Percentiles rank a stretch among this genome's conserved stretches.
Conservation (phyloP, 2,329 filamentous ascomycete genomes). For the Aureobasidium musti region DNA sequence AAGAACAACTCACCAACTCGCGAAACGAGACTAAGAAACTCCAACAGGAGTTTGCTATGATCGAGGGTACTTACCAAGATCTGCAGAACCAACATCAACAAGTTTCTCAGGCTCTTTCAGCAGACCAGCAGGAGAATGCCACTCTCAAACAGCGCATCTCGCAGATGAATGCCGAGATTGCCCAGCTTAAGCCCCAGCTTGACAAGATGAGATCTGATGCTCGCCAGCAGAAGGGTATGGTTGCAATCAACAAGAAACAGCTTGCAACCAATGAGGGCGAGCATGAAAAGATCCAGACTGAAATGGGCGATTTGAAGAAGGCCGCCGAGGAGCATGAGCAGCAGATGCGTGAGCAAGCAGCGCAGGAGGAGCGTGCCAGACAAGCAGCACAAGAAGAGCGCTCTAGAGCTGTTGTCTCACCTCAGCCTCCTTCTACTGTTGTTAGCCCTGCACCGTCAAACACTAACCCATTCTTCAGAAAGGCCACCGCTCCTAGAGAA, state of each 20-base stretch:
- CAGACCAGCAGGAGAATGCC: conserved; percentile 86
- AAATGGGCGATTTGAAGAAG: conserved; percentile 69
- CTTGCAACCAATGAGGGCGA: conserved; percentile 85
- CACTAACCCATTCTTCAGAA: conserved; percentile 94
- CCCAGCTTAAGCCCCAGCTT: conserved; percentile 81
- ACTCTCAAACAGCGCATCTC: conserved; percentile 85
- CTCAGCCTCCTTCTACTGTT: conserved; percentile 50
- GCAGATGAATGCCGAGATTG: conserved; percentile 76
- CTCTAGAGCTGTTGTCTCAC: conserved; percentile 38
- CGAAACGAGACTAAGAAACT: conserved; percentile 81
- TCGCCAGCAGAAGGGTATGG: conserved; percentile 91
- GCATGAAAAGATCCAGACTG: conserved; percentile 79
- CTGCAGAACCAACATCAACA: conserved; percentile 80
- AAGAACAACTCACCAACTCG: conserved; percentile 76
- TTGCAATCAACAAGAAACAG: conserved; percentile 99
- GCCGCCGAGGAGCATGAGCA: conserved; percentile 49
- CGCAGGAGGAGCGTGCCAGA: conserved; percentile 26
- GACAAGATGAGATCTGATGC: conserved; percentile 92
- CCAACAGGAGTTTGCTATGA: conserved; percentile 76
- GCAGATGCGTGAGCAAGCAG: conserved; percentile 42
- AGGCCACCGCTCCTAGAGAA: conserved; percentile 43
- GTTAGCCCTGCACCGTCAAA: conserved; percentile 68
- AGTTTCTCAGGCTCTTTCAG: conserved; percentile 70
- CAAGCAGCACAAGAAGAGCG: conserved; percentile 45
- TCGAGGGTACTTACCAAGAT: conserved; percentile 80